phyloP scores from a whole-genome alignment of 257 asterid genomes.

The Buddleja alternifolia region DNA sequence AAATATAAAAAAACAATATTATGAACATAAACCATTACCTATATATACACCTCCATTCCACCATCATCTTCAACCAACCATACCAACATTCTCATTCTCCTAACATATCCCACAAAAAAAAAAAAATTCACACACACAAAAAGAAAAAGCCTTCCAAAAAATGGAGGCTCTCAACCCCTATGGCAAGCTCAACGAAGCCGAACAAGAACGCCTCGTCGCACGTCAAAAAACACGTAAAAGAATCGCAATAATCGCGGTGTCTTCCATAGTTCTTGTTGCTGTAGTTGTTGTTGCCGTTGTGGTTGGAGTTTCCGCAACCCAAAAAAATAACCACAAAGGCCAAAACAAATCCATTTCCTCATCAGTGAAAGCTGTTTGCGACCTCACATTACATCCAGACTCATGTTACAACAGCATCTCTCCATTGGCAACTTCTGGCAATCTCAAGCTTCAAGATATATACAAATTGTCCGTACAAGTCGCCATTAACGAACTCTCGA shows the following conservation, averaged over 20 bases:
- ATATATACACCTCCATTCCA: conserved; percentile 21
- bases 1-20: background rate
- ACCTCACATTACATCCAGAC: conserved; percentile 51
- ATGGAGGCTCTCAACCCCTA: conserved; percentile 54
- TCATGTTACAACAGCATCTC: conserved; percentile 56
- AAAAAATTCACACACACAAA: no score
- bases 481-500: conserved; percentile 54
- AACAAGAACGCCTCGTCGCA: conserved; percentile 57
- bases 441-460: conserved; percentile 48
- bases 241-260: conserved; percentile 49
- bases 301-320: conserved; percentile 50
- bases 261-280: conserved; percentile 59
- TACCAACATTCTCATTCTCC: background rate
- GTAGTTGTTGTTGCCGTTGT: conserved; percentile 55
- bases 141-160: background rate
- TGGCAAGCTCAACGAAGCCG: conserved; percentile 65
- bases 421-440: conserved; percentile 40
- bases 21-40: background rate
- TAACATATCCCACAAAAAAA: background rate
- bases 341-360: conserved; percentile 20
- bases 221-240: conserved; percentile 54
- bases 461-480: conserved; percentile 52
- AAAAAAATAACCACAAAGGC: conserved; percentile 20
- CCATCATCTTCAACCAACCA: conserved; percentile 24
- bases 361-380: conserved; percentile 48